A percentile compares a stretch with the other conserved stretches of the same genome.
Conservation (phyloP, 495 filamentous ascomycete genomes). For the Aspergillus taichungensis region DNA sequence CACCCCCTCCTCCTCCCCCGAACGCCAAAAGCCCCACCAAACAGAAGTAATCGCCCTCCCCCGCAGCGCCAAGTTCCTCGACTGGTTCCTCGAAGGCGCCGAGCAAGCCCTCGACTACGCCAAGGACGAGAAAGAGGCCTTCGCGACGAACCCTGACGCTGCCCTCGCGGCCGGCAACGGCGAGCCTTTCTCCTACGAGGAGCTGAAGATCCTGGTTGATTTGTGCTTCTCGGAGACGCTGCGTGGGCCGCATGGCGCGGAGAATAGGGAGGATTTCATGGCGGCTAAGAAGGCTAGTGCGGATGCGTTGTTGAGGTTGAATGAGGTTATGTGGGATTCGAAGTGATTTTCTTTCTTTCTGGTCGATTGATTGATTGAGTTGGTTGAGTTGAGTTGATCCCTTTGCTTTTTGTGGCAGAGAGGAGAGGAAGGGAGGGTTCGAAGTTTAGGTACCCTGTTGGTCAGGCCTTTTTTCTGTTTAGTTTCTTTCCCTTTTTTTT, state of each 20-base stretch:
- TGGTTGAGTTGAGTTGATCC: neutral
- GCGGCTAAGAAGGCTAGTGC: conserved; percentile 64
- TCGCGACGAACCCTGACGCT: conserved; percentile 26
- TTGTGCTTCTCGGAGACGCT: conserved; percentile 78
- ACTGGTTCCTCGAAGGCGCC: conserved; percentile 69
- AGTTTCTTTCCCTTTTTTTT: too few relatives aligned
- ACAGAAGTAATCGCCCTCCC: conserved; percentile 40
- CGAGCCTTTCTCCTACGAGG: conserved; percentile 65
- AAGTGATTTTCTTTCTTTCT: conserved; percentile 15
- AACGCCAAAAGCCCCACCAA: conserved; percentile 4
- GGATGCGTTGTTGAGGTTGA: conserved; percentile 65
- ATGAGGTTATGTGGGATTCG: conserved; percentile 70
- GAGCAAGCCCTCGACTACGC: conserved; percentile 59
- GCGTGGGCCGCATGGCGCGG: conserved; percentile 42
- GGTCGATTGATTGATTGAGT: neutral
- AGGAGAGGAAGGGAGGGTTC: too few relatives aligned
- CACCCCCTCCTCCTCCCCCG: conserved; percentile 7
- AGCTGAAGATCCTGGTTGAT: conserved; percentile 75
- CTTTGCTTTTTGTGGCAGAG: too few relatives aligned
- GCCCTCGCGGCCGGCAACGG: conserved; percentile 31
- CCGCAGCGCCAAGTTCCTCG: conserved; percentile 65
- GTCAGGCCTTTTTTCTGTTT: too few relatives aligned
- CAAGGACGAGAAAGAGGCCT: conserved; percentile 43
- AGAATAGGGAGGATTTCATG: conserved; percentile 64
- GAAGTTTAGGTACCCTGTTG: too few relatives aligned